A percentile compares a stretch with the other conserved stretches of the same genome.
phyloP scores from a whole-genome alignment of 768 basidiomycete genomes.

The Tephrocybe sp. region DNA sequence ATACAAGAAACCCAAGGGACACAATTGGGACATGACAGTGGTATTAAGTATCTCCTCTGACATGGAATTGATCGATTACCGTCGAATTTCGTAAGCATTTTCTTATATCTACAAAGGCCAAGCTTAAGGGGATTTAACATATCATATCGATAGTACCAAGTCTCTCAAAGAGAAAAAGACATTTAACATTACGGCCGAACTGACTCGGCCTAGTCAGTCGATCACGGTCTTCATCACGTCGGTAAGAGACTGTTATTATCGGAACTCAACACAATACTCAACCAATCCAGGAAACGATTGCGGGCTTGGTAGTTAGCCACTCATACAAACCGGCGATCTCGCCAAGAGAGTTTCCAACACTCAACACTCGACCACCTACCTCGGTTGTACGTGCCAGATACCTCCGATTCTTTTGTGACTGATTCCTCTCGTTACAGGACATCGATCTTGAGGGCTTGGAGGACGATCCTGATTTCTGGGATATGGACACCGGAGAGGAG shows the following conservation, averaged over 20 bases:
- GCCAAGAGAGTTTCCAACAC: constrained; percentile 60
- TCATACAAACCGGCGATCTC: constrained; percentile 60
- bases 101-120: no score
- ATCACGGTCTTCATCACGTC: constrained; percentile 61
- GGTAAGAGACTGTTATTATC: constrained; percentile 37
- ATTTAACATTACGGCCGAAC: constrained; percentile 57
- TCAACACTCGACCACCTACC: constrained; percentile 69
- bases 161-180: constrained; percentile 57
- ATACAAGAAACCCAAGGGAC: constrained; percentile 44
- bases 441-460: constrained; percentile 66
- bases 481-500: constrained; percentile 40
- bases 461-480: constrained; percentile 70
- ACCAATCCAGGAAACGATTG: constrained; percentile 62
- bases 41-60: constrained; percentile 80
- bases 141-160: constrained; percentile 54
- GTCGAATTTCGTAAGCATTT: constrained; percentile 65
- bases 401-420: not conserved
- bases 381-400: constrained; percentile 42
- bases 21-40: constrained; percentile 60
- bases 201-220: constrained; percentile 77
- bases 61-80: constrained; percentile 72
- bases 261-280: not conserved
- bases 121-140: no score
- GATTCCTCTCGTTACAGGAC: constrained; percentile 55
- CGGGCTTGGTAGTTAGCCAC: constrained; percentile 57